Evolutionary conservation across 1,284 basidiomycete genomes (phyloP), one percentile per base, ranked within the genome.

Genomic region (Phellinidium pouzarii): DNA sequence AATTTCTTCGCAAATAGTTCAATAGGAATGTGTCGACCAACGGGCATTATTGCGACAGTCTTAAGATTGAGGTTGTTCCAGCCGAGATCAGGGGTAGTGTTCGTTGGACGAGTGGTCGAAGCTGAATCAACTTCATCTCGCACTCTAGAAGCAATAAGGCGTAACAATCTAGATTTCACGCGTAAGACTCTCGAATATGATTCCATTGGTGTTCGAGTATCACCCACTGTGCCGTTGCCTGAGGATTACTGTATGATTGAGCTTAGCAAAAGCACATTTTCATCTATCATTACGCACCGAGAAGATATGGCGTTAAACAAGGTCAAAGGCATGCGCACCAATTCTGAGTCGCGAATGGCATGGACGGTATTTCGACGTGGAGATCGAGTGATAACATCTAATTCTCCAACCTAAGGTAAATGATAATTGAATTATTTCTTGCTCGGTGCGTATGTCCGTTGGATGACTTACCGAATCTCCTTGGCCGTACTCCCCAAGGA

Each of bases 311-410:
- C 95, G 66, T 99, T 98, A 74, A 99, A 99, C 12, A 99, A 75
- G 0, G 95, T 97, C 64, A 92, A 87, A 0, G 95, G 96, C 87
- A 99, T 97, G 44, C 94, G 77, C 42, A 94, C 96, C n/a, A 99
- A 76, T 67, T 99, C 96, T 0, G 93, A 94, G 66, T 99, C 95
- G 61, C 95, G 90, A 59, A 99, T 99, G 3, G 95, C 95, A 68
- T 99, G 95, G 8, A 98, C 81, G 1, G 95, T 99, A 51, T 87
- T 94, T 48, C 86, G 78, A 56, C 96, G 79, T 3, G 80, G 78
- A n/a, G 87, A 87, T 59, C 87, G 90, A 5, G 94, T 97, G 62
- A 99, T 98, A 48, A 96, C 95, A 65, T 99, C 96, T n/a, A 99
- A 76, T 65, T 97, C 94, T 27, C 88, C 88, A 46, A 87, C 55